Percentiles rank a stretch among this genome's conserved stretches.
Conservation (phyloP, 2,329 filamentous ascomycete genomes). For the Diaporthe ilicicola region DNA sequence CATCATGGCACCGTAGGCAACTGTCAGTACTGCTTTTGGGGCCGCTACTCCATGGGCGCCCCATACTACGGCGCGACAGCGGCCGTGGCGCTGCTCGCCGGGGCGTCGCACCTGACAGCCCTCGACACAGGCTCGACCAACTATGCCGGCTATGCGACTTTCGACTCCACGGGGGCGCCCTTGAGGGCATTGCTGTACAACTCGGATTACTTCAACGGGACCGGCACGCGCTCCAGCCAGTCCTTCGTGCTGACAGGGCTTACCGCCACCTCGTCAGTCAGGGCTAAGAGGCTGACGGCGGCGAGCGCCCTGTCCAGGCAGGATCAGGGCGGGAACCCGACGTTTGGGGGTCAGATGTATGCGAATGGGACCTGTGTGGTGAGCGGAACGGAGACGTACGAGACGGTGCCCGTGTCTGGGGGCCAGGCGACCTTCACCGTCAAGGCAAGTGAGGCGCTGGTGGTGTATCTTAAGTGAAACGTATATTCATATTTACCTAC, state of each 20-base stretch:
- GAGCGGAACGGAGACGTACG: constrained; percentile 49
- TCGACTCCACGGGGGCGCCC: constrained; percentile 46
- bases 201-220: constrained; percentile 51
- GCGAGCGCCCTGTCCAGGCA: constrained; percentile 51
- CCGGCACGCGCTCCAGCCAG: constrained; percentile 46
- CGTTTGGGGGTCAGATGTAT: constrained; percentile 56
- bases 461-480: constrained; percentile 52
- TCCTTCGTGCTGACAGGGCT: constrained; percentile 51
- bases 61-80: constrained; percentile 62
- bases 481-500: too few relatives aligned
- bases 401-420: constrained; percentile 44
- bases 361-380: constrained; percentile 54
- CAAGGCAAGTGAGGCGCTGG: constrained; percentile 57
- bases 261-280: constrained; percentile 37
- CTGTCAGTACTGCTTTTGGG: constrained; percentile 60
- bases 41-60: constrained; percentile 56
- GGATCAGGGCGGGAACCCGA: constrained; percentile 52
- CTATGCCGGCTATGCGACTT: constrained; percentile 58
- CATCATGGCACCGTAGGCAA: constrained; percentile 62
- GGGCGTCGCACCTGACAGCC: constrained; percentile 52
- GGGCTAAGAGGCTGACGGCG: constrained; percentile 55
- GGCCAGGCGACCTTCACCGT: constrained; percentile 43
- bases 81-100: constrained; percentile 54
- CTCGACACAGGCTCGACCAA: constrained; percentile 52
- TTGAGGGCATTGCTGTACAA: constrained; percentile 54